Evolutionary conservation across 768 basidiomycete species (phyloP).

Genomic region (Lentinula edodes): DNA sequence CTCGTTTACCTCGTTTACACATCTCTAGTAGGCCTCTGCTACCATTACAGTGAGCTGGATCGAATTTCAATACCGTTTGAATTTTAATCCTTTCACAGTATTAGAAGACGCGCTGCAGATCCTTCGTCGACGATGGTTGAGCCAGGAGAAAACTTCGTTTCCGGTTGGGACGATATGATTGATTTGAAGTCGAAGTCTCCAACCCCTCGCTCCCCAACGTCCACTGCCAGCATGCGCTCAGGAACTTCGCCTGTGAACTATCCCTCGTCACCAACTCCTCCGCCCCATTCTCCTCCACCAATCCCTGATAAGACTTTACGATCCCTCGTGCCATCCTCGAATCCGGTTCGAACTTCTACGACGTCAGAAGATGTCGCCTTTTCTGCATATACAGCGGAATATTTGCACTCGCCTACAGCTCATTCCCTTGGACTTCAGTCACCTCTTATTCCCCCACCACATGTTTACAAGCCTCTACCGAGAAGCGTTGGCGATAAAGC

Average conservation of each 20-base stretch:
- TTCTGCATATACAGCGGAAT: slow-evolving; percentile 36
- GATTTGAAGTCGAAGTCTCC: slow-evolving; percentile 2
- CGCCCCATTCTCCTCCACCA: background rate
- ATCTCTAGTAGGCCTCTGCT: background rate
- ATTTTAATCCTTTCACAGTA: background rate
- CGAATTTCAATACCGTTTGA: background rate
- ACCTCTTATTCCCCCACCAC: slow-evolving; percentile 20
- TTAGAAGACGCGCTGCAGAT: background rate
- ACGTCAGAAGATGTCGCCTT: slow-evolving; percentile 32
- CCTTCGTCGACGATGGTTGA: background rate
- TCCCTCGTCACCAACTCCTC: background rate
- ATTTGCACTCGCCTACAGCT: slow-evolving; percentile 40
- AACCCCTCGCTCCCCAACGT: background rate
- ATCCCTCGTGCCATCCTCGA: background rate
- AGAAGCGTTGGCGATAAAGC: background rate
- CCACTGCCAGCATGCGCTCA: background rate
- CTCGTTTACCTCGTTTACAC: background rate
- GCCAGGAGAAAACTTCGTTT: background rate
- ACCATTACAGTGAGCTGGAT: slow-evolving; percentile 1
- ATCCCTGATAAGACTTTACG: background rate
- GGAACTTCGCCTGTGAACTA: background rate
- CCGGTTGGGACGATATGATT: slow-evolving; percentile 7
- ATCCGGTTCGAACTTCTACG: background rate
- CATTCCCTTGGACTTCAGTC: slow-evolving; percentile 32
- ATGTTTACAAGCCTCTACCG: slow-evolving; percentile 1